These are phyloP conservation scores for Hypericum androsaemum DNA, from an alignment of 345 rosid species.

Conservation along the genomic window DNA sequence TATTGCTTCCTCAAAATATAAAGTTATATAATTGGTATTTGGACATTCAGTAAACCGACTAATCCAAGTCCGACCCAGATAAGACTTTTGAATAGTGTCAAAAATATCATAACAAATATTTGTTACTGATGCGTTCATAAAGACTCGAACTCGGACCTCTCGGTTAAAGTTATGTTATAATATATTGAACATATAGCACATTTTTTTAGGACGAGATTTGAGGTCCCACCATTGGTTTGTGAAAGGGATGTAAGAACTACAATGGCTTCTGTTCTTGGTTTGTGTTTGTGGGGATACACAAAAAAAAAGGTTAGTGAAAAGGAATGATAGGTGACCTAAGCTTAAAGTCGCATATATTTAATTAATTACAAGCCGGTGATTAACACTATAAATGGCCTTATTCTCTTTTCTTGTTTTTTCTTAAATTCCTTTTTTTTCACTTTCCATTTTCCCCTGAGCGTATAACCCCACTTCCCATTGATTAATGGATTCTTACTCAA, in stretches of 20 bases:
- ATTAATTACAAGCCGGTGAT: background rate
- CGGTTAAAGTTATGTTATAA: background rate
- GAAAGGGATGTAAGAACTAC: conserved; percentile 44
- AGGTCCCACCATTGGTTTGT: conserved; percentile 37
- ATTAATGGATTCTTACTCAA: conserved; percentile 58
- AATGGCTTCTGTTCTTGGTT: conserved; percentile 23
- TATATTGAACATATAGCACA: background rate
- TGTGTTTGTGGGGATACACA: conserved; percentile 8
- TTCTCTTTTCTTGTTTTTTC: too few species aligned
- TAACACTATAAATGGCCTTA: too few species aligned
- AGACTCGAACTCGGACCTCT: background rate
- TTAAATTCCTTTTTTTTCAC: background rate
- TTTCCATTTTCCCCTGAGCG: conserved; percentile 38
- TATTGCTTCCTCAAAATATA: too few species aligned
- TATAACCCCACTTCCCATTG: conserved; percentile 28
- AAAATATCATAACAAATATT: too few species aligned
- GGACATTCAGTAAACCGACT: too few species aligned
- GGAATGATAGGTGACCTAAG: conserved; percentile 30
- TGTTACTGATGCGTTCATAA: too few species aligned
- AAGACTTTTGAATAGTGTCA: too few species aligned
- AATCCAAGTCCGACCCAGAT: too few species aligned
- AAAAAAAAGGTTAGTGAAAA: conserved; percentile 17
- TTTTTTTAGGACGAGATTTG: conserved; percentile 11
- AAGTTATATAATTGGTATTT: too few species aligned
- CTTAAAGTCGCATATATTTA: conserved; percentile 6